These are phyloP conservation scores for bread wheat (Triticum aestivum) DNA, from an alignment of 176 grass and related monocot genomes.

Conservation along the genomic window DNA sequence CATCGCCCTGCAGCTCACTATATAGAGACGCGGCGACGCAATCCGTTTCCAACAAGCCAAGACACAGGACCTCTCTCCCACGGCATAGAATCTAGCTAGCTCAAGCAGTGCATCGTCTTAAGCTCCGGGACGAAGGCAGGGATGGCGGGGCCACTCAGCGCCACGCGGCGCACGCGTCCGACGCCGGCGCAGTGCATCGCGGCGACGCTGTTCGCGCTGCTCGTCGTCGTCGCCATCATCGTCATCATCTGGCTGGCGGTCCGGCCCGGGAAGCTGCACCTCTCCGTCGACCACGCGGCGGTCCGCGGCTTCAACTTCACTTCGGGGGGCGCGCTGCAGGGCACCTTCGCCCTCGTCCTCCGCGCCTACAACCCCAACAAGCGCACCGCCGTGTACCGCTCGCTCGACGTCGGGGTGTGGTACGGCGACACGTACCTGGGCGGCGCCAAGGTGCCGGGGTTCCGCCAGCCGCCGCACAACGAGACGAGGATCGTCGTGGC, in stretches of 20 bases:
- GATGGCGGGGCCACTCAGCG: constrained; percentile 36
- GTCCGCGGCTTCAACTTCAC: constrained; percentile 66
- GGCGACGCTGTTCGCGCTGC: constrained; percentile 33
- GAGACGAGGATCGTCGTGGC: constrained; percentile 50
- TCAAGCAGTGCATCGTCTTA: neutral
- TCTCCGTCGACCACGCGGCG: constrained; percentile 6
- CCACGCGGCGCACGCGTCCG: constrained; percentile 19
- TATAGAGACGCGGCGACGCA: constrained; percentile 25
- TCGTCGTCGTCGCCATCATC: constrained; percentile 34
- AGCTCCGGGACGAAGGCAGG: neutral
- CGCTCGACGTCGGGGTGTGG: constrained; percentile 57
- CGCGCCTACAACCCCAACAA: constrained; percentile 34
- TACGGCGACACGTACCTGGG: constrained; percentile 49
- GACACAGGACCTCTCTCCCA: neutral
- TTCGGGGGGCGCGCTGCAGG: constrained; percentile 30
- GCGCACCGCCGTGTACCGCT: constrained; percentile 10
- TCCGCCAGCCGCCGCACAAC: constrained; percentile 59
- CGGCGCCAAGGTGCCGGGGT: constrained; percentile 46
- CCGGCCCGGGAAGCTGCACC: neutral
- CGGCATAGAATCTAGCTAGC: neutral
- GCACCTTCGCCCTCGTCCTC: constrained; percentile 70
- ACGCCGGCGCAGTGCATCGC: constrained; percentile 33
- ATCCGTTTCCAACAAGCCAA: constrained; percentile 12
- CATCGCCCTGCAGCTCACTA: constrained; percentile 30
- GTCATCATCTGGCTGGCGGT: constrained; percentile 40